phyloP scores from a whole-genome alignment of 192 early-diverging fungal species.

The Nowakowskiella sp. region DNA sequence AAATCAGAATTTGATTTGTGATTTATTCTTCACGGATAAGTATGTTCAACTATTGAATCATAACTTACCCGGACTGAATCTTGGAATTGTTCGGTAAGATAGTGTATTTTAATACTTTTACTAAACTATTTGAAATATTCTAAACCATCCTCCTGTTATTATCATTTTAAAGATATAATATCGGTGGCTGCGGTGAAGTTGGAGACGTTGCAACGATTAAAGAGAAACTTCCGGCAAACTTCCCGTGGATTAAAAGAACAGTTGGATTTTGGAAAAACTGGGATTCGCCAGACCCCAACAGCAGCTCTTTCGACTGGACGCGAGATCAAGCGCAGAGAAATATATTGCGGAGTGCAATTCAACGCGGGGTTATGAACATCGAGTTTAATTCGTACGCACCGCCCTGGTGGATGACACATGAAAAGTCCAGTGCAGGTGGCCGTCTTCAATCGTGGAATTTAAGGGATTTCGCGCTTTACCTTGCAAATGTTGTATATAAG shows the following conservation, averaged over 20 bases:
- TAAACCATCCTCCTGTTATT: background rate
- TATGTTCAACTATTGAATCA: background rate
- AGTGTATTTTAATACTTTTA: slow-evolving; percentile 11
- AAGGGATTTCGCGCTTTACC: slow-evolving; percentile 3
- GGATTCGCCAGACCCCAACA: background rate
- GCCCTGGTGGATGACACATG: slow-evolving; percentile 25
- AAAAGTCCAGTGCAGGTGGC: slow-evolving; percentile 14
- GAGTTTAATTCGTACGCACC: slow-evolving; percentile 24
- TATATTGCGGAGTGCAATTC: slow-evolving; percentile 9
- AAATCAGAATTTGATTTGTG: slow-evolving; percentile 11
- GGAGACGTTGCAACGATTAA: slow-evolving; percentile 5
- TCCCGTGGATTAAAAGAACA: background rate
- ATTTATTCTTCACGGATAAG: slow-evolving; percentile 14
- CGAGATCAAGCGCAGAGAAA: slow-evolving; percentile 14
- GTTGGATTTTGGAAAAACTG: slow-evolving; percentile 8
- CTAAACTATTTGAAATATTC: background rate
- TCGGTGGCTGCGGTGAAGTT: slow-evolving; percentile 12
- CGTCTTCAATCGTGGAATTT: background rate
- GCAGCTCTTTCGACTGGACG: slow-evolving; percentile 16
- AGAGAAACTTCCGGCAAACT: slow-evolving; percentile 1
- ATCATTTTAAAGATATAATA: slow-evolving; percentile 11
- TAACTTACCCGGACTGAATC: background rate
- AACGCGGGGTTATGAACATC: background rate
- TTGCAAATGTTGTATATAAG: slow-evolving; percentile 10
- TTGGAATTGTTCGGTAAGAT: too few species aligned